These are phyloP conservation scores for Arachnomyces sp. DNA, from an alignment of 2,329 filamentous ascomycete species.

Conservation along the genomic window DNA sequence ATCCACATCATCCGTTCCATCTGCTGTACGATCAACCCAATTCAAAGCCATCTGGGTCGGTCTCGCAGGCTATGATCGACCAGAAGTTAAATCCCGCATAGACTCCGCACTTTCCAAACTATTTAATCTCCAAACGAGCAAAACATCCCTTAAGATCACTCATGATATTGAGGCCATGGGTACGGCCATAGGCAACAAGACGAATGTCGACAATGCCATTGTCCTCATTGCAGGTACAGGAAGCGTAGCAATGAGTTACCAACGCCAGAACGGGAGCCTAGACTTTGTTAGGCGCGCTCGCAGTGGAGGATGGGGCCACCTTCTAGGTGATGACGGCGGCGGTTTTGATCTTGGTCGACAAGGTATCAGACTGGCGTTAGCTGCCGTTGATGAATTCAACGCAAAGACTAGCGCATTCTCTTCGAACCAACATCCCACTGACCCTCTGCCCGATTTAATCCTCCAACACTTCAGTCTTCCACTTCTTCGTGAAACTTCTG, in stretches of 20 bases:
- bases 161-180: slow-evolving; percentile 37
- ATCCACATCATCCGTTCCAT: too few relatives aligned
- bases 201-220: slow-evolving; percentile 15
- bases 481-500: neutral
- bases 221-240: slow-evolving; percentile 40
- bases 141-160: slow-evolving; percentile 23
- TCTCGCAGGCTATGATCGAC: slow-evolving; percentile 35
- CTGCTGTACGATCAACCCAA: neutral
- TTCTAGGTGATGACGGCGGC: slow-evolving; percentile 39
- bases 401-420: neutral
- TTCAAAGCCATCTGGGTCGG: slow-evolving; percentile 34
- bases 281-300: slow-evolving; percentile 24
- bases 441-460: slow-evolving; percentile 2
- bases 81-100: slow-evolving; percentile 21
- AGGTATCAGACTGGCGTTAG: slow-evolving; percentile 28
- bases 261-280: slow-evolving; percentile 6
- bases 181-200: slow-evolving; percentile 14
- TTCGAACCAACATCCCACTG: neutral
- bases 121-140: slow-evolving; percentile 17
- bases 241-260: slow-evolving; percentile 36
- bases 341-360: slow-evolving; percentile 35
- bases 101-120: slow-evolving; percentile 20
- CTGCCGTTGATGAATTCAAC: slow-evolving; percentile 20
- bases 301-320: slow-evolving; percentile 38
- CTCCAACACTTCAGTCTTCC: slow-evolving; percentile 6